Evolutionary conservation across 768 basidiomycete species (phyloP).

Genomic region (Hygrocybe punicea): DNA sequence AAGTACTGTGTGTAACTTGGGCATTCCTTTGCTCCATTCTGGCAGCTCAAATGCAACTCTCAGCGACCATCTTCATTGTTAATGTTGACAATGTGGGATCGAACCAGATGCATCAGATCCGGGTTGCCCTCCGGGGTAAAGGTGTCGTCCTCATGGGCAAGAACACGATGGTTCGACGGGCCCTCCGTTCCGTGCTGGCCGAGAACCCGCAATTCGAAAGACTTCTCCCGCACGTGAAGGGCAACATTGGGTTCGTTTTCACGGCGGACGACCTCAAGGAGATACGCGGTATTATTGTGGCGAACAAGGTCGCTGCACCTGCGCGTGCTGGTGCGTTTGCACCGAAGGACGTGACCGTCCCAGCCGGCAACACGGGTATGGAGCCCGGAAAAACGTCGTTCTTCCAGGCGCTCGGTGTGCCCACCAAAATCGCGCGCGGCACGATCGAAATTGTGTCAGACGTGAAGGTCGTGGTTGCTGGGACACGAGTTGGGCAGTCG

Average conservation of each 20-base stretch:
- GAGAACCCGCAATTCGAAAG: conserved; percentile 94
- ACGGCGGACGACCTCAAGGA: conserved; percentile 91
- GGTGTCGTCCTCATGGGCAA: conserved; percentile 99
- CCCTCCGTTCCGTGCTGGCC: conserved; percentile 83
- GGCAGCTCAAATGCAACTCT: conserved; percentile 5
- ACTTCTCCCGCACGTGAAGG: conserved; percentile 91
- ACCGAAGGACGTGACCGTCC: conserved; percentile 87
- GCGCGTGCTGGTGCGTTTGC: conserved; percentile 98
- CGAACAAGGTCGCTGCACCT: conserved; percentile 98
- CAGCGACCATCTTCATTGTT: conserved; percentile 97
- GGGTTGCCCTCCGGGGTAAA: conserved; percentile 91
- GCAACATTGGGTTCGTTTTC: conserved; percentile 99
- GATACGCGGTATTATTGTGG: conserved; percentile 84
- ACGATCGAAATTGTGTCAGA: conserved; percentile 99
- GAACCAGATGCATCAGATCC: conserved; percentile 99
- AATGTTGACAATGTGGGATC: conserved; percentile 99
- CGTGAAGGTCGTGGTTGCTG: conserved; percentile 89
- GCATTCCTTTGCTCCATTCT: neutral
- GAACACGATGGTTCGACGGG: conserved; percentile 99
- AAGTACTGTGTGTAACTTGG: conserved; percentile 70
- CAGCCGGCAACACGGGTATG: conserved; percentile 99
- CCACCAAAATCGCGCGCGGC: conserved; percentile 99
- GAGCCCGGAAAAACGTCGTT: conserved; percentile 99
- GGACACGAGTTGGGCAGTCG: conserved; percentile 92
- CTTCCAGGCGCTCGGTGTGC: conserved; percentile 99